phyloP scores from a whole-genome alignment of 164 flowering plant genomes.

The Chimonanthus salicifolius region DNA sequence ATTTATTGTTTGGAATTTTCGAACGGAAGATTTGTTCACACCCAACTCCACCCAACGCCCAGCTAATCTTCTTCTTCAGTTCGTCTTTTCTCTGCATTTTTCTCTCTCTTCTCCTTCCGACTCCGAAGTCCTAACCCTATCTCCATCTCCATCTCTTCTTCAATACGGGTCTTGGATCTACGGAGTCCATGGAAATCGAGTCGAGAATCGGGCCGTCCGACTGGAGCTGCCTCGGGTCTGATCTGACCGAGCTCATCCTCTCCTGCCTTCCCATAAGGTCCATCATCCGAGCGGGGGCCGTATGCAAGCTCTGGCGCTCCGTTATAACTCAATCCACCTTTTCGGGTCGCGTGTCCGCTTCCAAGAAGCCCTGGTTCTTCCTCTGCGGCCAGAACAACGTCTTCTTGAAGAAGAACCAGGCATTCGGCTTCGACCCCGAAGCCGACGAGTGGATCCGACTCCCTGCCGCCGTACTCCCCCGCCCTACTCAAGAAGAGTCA shows the following conservation, averaged over 20 bases:
- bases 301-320: constrained; percentile 54
- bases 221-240: constrained; percentile 30
- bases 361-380: constrained; percentile 57
- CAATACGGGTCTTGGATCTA: too few relatives aligned
- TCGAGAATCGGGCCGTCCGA: not conserved
- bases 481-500: constrained; percentile 20
- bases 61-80: too few relatives aligned
- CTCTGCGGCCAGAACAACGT: constrained; percentile 53
- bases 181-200: not conserved
- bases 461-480: constrained; percentile 23
- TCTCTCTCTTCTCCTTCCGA: too few relatives aligned
- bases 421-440: constrained; percentile 65
- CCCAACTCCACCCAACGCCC: too few relatives aligned
- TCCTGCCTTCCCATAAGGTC: constrained; percentile 54
- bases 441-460: constrained; percentile 48
- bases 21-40: too few relatives aligned
- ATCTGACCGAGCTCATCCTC: constrained; percentile 48
- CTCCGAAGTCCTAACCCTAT: too few relatives aligned
- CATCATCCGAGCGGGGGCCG: constrained; percentile 45
- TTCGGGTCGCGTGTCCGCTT: constrained; percentile 21
- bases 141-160: too few relatives aligned
- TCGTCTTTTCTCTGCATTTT: too few relatives aligned
- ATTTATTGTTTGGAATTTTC: too few relatives aligned
- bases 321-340: constrained; percentile 33
- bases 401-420: constrained; percentile 46